phyloP scores from a whole-genome alignment of 225 moss, liverwort and hornwort genomes.

The Ulota crispa region DNA sequence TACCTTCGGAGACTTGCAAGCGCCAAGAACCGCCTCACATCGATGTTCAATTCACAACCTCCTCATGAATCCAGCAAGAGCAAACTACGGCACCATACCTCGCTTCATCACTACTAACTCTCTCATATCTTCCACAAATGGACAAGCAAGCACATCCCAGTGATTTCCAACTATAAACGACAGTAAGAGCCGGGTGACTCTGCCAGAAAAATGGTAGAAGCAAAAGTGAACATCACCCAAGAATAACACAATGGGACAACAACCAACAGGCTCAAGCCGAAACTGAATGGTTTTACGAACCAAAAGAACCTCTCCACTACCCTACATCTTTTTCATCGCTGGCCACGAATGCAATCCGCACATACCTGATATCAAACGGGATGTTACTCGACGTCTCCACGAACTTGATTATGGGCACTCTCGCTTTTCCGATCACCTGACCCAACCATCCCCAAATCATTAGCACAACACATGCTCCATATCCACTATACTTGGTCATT shows the following conservation, averaged over 20 bases:
- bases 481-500: neutral
- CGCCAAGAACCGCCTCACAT: neutral
- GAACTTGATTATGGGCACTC: conserved; percentile 96
- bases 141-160: neutral
- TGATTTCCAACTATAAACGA: neutral
- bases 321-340: neutral
- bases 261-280: neutral
- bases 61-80: neutral
- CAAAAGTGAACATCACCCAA: neutral
- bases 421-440: conserved; percentile 90
- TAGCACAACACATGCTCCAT: conserved; percentile 13
- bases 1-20: neutral
- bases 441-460: conserved; percentile 7
- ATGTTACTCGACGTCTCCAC: conserved; percentile 81
- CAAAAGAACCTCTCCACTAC: neutral
- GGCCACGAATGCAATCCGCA: neutral
- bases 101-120: neutral
- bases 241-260: neutral
- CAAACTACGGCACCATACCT: neutral
- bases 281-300: neutral
- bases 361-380: conserved; percentile 89
- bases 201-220: neutral
- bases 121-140: neutral
- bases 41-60: neutral
- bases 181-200: neutral